Base-by-base conservation (phyloP, 352 stramenopile genomes). In the Plasmopara halstedii region DNA sequence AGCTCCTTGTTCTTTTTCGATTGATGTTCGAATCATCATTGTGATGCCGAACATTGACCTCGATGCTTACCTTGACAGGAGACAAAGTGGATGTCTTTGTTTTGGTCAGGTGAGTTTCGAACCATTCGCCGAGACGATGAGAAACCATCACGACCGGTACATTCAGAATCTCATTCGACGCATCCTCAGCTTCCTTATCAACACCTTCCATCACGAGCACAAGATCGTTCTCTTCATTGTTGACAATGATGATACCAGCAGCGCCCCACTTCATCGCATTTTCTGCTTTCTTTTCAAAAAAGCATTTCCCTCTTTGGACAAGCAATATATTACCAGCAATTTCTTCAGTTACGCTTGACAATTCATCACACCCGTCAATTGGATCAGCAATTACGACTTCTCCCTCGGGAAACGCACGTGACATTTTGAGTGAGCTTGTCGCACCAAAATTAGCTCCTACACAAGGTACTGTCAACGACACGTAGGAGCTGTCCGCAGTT, bases 181-280 rank as follows among this genome's bases (percentile, higher is more conserved):
- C 44, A 2, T 72, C 58, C 9, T 56, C 45, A 6, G 29, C 54
- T 6, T 32, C 39, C 22, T 59, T 54, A 5, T 48, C 56, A 4
- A 67, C 62, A 14, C 73, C 64, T 23, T 70, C 79, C 81, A 92
- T 92, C 46, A 90, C 71, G 62, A 91, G 88, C 26, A 93, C 65
- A 36, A 87, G 62, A 1, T 72, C 62, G 15, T 83, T 61, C 18
- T 84, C 72, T 46, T 69, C 58, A 18, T 71, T 72, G 50, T 88
- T 90, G 15, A 79, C 54, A 20, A 90, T 55, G 31, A 90, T 69
- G 11, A 87, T 57, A 33, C 67, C 79, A 0, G 58, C 51, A 4
- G 76, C 76, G 0, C 74, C 76, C 10, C 57, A 67, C 5, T 54
- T 52, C 2, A 46, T 59, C 2, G 66, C 73, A 53, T 88, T 76